These are phyloP conservation scores for Pythium biforme DNA, from an alignment of 352 stramenopile species.

Conservation along the genomic window DNA sequence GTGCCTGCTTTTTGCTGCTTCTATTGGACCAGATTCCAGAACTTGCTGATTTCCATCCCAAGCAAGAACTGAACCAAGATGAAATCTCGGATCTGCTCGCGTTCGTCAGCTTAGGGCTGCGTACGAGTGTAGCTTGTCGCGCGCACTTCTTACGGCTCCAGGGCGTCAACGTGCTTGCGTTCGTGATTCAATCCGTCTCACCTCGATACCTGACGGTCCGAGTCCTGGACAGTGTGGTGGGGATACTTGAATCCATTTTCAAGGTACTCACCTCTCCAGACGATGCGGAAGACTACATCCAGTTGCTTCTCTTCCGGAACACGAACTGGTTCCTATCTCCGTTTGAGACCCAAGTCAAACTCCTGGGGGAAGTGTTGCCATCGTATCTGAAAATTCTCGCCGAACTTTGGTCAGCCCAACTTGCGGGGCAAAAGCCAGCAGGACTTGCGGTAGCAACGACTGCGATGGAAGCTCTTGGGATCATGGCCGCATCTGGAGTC, in stretches of 20 bases:
- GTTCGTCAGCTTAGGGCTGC: slow-evolving; percentile 60
- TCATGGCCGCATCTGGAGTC: slow-evolving; percentile 1
- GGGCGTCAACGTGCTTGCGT: slow-evolving; percentile 73
- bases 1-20: slow-evolving; percentile 66
- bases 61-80: slow-evolving; percentile 59
- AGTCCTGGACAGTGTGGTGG: slow-evolving; percentile 60
- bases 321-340: slow-evolving; percentile 77
- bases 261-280: slow-evolving; percentile 32
- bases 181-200: slow-evolving; percentile 72
- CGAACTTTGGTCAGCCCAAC: slow-evolving; percentile 23
- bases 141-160: slow-evolving; percentile 71
- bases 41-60: slow-evolving; percentile 76
- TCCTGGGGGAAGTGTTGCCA: slow-evolving; percentile 59
- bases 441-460: slow-evolving; percentile 17
- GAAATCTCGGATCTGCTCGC: slow-evolving; percentile 64
- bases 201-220: slow-evolving; percentile 63
- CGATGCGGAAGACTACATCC: slow-evolving; percentile 45
- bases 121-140: slow-evolving; percentile 55
- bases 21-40: slow-evolving; percentile 77
- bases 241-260: slow-evolving; percentile 60
- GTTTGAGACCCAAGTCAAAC: slow-evolving; percentile 71
- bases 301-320: slow-evolving; percentile 74
- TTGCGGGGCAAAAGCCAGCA: slow-evolving; percentile 8
- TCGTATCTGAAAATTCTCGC: slow-evolving; percentile 59
- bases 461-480: slow-evolving; percentile 28